Conservation (phyloP, 495 filamentous ascomycete genomes). For the Podospora pseudoanserina region DNA sequence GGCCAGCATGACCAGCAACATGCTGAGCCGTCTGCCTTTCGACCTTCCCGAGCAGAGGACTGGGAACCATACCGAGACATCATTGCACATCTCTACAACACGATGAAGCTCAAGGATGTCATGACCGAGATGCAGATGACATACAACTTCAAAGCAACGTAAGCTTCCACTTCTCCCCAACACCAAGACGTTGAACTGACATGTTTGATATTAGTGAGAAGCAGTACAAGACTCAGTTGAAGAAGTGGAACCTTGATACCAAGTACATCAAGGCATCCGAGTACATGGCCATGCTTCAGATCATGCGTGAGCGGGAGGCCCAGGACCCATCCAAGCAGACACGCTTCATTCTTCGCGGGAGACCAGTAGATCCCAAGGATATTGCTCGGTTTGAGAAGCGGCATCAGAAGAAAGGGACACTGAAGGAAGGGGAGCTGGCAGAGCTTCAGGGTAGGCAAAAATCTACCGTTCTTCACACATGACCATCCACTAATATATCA, state of each 20-base stretch:
- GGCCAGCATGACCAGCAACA: conserved; percentile 9
- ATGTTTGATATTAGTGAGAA: conserved; percentile 23
- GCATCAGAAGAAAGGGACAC: conserved; percentile 30
- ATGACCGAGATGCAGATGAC: conserved; percentile 33
- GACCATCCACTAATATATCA: not conserved
- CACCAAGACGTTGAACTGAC: not conserved
- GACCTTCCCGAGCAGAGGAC: conserved; percentile 35
- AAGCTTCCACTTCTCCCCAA: conserved; percentile 1
- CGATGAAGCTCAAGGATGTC: conserved; percentile 36
- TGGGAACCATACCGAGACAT: conserved; percentile 37
- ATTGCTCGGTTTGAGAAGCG: conserved; percentile 38
- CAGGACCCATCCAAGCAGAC: conserved; percentile 31
- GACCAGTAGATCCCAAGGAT: conserved; percentile 34
- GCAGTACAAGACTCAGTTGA: conserved; percentile 40
- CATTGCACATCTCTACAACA: conserved; percentile 34
- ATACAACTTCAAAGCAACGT: conserved; percentile 39
- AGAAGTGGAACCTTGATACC: conserved; percentile 40
- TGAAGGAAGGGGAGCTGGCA: conserved; percentile 14
- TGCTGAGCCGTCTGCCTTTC: conserved; percentile 19
- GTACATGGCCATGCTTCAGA: conserved; percentile 39
- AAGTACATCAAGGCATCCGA: conserved; percentile 39
- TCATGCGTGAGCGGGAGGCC: conserved; percentile 27
- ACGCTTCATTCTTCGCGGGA: conserved; percentile 31
- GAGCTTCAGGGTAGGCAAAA: conserved; percentile 2
- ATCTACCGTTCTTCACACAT: not conserved